Percentiles rank a stretch among this genome's conserved stretches.
These are phyloP conservation scores for Penicillium macrosclerotiorum DNA, from an alignment of 495 filamentous ascomycete species.

Conservation along the genomic window DNA sequence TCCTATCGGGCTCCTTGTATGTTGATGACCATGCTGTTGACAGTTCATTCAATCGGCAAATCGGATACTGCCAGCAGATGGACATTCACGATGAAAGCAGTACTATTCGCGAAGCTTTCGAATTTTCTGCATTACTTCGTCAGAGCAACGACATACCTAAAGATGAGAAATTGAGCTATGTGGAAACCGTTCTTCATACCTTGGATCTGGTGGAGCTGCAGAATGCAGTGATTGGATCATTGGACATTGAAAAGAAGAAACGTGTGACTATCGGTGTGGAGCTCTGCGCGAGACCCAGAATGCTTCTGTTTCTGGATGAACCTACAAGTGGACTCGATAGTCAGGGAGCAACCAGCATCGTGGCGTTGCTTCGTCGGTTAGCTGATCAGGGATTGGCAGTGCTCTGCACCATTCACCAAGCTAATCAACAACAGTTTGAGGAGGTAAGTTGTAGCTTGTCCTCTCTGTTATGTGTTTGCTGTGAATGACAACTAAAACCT, in stretches of 20 bases:
- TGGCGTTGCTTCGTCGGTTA: slow-evolving; percentile 68
- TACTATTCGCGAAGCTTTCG: slow-evolving; percentile 81
- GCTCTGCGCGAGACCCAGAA: slow-evolving; percentile 69
- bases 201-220: slow-evolving; percentile 81
- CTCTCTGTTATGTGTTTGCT: not conserved
- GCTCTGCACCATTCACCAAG: slow-evolving; percentile 65
- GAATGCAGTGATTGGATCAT: slow-evolving; percentile 76
- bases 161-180: slow-evolving; percentile 76
- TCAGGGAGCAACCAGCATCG: slow-evolving; percentile 71
- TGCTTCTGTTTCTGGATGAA: slow-evolving; percentile 72
- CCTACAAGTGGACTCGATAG: slow-evolving; percentile 73
- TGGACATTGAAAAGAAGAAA: slow-evolving; percentile 63
- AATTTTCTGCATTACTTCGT: slow-evolving; percentile 80
- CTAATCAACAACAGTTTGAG: slow-evolving; percentile 80
- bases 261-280: slow-evolving; percentile 80
- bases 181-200: slow-evolving; percentile 74
- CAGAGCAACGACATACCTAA: slow-evolving; percentile 65
- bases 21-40: slow-evolving; percentile 68
- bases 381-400: slow-evolving; percentile 65
- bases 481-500: slow-evolving; percentile 1
- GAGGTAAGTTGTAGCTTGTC: no score
- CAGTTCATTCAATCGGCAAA: slow-evolving; percentile 73
- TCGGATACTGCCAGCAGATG: slow-evolving; percentile 81
- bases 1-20: slow-evolving; percentile 68
- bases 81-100: slow-evolving; percentile 82